Conservation (phyloP, 1,284 basidiomycete species). For the Ganoderma sinense region DNA sequence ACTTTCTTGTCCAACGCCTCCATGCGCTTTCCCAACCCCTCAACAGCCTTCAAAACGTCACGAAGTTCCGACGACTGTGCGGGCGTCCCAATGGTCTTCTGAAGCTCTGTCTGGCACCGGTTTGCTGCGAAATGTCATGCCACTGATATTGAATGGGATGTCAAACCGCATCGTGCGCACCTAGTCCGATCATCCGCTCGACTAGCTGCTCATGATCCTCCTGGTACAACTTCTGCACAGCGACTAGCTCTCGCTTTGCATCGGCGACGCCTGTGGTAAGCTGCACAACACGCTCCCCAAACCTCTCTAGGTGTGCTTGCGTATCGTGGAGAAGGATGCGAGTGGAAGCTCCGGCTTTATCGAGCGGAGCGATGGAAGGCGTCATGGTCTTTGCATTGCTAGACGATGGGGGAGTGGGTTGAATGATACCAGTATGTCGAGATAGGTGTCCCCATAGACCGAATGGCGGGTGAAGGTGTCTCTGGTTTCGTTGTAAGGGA, state of each 20-base stretch:
- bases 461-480: conserved; percentile 15
- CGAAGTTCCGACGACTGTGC: conserved; percentile 56
- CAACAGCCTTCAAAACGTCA: conserved; percentile 48
- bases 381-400: conserved; percentile 12
- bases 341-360: conserved; percentile 70
- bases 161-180: conserved; percentile 29
- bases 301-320: conserved; percentile 67
- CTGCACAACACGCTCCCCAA: conserved; percentile 55
- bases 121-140: conserved; percentile 51
- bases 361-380: conserved; percentile 57
- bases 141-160: conserved; percentile 15
- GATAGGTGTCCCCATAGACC: conserved; percentile 44
- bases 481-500: not conserved
- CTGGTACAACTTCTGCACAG: conserved; percentile 39
- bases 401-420: not conserved
- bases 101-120: conserved; percentile 65
- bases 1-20: conserved; percentile 61
- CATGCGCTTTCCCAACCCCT: conserved; percentile 47
- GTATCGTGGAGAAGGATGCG: conserved; percentile 74
- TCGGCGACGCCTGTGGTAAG: conserved; percentile 39
- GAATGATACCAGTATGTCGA: conserved; percentile 27
- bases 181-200: conserved; percentile 45
- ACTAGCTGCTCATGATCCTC: conserved; percentile 40
- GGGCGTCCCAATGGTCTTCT: conserved; percentile 61
- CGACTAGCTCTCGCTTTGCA: conserved; percentile 38